Evolutionary conservation across 202 grass and related monocot genomes (phyloP).

Genomic region (Schoenoplectus triqueter): DNA sequence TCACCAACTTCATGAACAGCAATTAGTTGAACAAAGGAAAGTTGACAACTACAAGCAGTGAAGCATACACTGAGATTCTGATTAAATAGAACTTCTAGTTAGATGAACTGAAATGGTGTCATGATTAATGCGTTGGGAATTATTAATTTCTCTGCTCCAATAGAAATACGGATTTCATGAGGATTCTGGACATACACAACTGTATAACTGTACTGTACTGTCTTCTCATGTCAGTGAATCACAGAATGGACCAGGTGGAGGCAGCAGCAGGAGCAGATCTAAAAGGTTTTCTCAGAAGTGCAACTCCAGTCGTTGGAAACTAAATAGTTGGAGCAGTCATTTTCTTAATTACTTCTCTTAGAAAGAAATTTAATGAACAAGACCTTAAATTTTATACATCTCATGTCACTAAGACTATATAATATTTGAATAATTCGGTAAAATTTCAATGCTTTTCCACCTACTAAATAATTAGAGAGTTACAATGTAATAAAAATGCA

Average conservation of each 20-base stretch:
- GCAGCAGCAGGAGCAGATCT: no score
- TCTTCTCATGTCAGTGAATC: not conserved
- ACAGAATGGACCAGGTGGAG: not conserved
- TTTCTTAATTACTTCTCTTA: no score
- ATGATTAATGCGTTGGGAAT: constrained; percentile 5
- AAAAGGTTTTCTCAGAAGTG: no score
- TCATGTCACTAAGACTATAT: no score
- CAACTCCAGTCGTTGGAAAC: no score
- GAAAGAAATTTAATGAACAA: no score
- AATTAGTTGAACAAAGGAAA: not conserved
- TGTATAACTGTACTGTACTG: not conserved
- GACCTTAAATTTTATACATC: no score
- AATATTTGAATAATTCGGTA: no score
- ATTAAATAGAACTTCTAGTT: not conserved
- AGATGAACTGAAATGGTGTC: not conserved
- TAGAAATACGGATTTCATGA: constrained; percentile 23
- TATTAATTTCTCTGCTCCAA: constrained; percentile 14
- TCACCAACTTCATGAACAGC: not conserved
- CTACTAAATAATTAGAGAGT: no score
- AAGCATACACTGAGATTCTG: not conserved
- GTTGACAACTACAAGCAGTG: not conserved
- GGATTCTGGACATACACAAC: not conserved
- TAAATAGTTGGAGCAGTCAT: no score
- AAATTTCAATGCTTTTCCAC: no score
- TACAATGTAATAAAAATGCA: no score